Evolutionary conservation across 306 rosid species (phyloP).

Genomic region (Oemleria cerasiformis): DNA sequence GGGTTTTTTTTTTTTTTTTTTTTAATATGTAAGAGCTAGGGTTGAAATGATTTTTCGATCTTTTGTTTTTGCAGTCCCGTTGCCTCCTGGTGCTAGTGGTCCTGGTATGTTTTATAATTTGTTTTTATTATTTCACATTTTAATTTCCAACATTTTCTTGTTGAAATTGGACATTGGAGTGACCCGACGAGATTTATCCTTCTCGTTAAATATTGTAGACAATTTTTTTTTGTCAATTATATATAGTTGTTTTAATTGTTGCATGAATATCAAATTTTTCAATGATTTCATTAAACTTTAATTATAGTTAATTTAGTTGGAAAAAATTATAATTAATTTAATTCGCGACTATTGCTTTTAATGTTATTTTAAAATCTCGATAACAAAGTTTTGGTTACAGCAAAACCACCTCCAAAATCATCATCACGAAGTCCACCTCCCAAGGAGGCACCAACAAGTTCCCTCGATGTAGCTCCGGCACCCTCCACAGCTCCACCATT

Average conservation of each 20-base stretch:
- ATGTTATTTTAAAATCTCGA: neutral
- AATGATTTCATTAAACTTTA: no score
- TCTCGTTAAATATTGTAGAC: neutral
- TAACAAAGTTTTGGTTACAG: neutral
- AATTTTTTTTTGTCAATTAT: no score
- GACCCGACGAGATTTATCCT: neutral
- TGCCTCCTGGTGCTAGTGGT: neutral
- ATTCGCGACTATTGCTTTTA: neutral
- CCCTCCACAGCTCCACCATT: constrained; percentile 4
- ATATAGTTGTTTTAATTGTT: neutral
- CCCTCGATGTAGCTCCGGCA: constrained; percentile 1
- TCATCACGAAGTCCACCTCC: constrained; percentile 9
- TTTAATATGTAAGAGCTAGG: no score
- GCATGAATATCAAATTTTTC: neutral
- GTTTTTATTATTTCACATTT: neutral
- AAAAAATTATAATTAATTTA: no score
- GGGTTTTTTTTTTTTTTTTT: no score
- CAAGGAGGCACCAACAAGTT: neutral
- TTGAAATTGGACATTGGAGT: neutral
- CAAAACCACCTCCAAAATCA: neutral
- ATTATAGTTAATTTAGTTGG: no score
- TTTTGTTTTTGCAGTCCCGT: neutral
- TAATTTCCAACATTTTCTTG: neutral
- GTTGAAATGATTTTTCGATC: neutral
- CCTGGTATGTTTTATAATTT: neutral